Evolutionary conservation across 2,329 filamentous ascomycete genomes (phyloP).

Genomic region (Rutstroemia sp.): DNA sequence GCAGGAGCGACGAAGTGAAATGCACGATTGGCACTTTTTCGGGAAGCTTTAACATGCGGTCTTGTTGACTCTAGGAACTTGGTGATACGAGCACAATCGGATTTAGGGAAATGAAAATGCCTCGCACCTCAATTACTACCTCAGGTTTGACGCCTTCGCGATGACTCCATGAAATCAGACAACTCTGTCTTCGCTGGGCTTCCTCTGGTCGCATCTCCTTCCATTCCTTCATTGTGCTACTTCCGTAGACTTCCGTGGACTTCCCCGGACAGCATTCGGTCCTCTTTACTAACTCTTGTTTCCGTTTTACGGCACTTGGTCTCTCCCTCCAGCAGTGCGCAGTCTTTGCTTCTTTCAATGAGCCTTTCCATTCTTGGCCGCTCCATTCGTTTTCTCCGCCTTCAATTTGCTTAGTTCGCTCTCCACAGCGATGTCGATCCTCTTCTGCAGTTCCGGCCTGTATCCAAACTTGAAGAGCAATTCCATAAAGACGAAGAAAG

Average conservation of each 20-base stretch:
- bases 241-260: too few species aligned
- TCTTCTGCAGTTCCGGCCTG: slow-evolving; percentile 74
- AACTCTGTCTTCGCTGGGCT: background rate
- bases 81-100: background rate
- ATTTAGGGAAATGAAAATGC: background rate
- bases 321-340: background rate
- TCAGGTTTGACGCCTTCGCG: too few species aligned
- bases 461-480: slow-evolving; percentile 87
- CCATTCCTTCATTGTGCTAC: too few species aligned
- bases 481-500: slow-evolving; percentile 97
- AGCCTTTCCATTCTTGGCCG: slow-evolving; percentile 42
- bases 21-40: background rate
- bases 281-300: background rate
- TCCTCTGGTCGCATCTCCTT: background rate
- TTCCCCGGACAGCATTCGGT: too few species aligned
- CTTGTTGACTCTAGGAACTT: background rate
- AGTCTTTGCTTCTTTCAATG: slow-evolving; percentile 26
- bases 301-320: background rate
- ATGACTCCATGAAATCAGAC: background rate
- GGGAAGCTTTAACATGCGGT: background rate
- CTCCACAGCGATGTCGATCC: slow-evolving; percentile 69
- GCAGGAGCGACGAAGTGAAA: too few species aligned
- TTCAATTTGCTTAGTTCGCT: slow-evolving; percentile 71
- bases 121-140: slow-evolving; percentile 6
- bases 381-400: slow-evolving; percentile 41